Conservation (phyloP, 148 eudicot species). For the Rhododendron griersonianum region DNA sequence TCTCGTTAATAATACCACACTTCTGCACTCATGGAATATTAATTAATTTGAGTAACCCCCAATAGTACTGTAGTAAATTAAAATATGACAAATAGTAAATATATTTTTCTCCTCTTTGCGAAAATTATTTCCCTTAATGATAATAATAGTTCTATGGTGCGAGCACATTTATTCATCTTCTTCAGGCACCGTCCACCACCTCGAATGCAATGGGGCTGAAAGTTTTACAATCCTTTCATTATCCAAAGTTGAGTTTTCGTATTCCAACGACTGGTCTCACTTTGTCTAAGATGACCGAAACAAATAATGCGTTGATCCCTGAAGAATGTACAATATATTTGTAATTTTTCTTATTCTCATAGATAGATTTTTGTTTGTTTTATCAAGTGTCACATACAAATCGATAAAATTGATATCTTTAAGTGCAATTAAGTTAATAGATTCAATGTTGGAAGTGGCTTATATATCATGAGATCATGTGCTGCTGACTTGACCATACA, state of each 20-base stretch:
- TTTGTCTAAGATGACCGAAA: too few species aligned
- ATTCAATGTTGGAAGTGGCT: constrained; percentile 21
- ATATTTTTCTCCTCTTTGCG: not conserved
- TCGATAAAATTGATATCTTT: too few species aligned
- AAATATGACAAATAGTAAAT: not conserved
- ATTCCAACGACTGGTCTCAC: not conserved
- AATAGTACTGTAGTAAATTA: too few species aligned
- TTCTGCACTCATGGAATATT: not conserved
- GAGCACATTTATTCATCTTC: not conserved
- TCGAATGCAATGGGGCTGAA: not conserved
- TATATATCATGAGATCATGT: constrained; percentile 21
- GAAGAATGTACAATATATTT: too few species aligned
- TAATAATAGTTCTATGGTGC: not conserved
- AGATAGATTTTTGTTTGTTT: too few species aligned
- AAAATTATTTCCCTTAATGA: not conserved
- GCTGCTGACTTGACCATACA: constrained; percentile 18
- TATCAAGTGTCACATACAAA: too few species aligned
- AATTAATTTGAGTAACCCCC: not conserved
- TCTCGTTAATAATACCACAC: not conserved
- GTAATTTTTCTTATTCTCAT: too few species aligned
- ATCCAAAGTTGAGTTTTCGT: not conserved
- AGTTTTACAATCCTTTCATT: not conserved
- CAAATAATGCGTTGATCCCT: too few species aligned
- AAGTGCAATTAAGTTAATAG: not conserved
- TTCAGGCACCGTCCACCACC: not conserved